phyloP scores from a whole-genome alignment of 2,329 filamentous ascomycete species.

The Didymosphaeria variabile region DNA sequence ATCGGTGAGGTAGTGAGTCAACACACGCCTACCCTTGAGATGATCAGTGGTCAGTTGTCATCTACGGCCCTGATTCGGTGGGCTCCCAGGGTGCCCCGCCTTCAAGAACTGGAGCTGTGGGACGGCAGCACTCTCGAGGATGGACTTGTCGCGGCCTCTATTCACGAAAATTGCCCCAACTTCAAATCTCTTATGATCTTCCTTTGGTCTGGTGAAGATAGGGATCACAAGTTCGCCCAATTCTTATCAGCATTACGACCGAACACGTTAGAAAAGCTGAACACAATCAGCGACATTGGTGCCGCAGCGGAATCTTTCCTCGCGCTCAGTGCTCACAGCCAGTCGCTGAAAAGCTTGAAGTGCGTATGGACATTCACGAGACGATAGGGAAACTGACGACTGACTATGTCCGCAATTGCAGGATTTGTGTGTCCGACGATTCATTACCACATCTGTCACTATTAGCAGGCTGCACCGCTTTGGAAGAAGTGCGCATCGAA shows the following conservation, averaged over 20 bases:
- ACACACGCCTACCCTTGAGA: conserved; percentile 64
- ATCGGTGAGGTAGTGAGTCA: conserved; percentile 61
- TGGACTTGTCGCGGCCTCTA: conserved; percentile 61
- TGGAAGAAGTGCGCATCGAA: conserved; percentile 61
- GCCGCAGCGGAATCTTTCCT: conserved; percentile 65
- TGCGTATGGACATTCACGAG: not conserved
- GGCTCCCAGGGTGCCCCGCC: conserved; percentile 65
- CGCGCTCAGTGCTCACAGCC: conserved; percentile 61
- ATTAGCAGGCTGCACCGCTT: conserved; percentile 58
- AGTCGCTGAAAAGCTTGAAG: conserved; percentile 59
- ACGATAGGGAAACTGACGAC: not conserved
- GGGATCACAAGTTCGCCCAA: conserved; percentile 65
- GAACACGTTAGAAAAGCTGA: conserved; percentile 66
- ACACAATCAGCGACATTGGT: conserved; percentile 64
- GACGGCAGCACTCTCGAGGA: conserved; percentile 68
- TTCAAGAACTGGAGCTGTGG: conserved; percentile 68
- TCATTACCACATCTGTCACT: conserved; percentile 60
- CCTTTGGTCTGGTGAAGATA: conserved; percentile 51
- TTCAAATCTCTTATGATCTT: conserved; percentile 69
- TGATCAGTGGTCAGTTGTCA: conserved; percentile 65
- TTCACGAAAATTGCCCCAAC: conserved; percentile 66
- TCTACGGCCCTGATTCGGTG: conserved; percentile 64
- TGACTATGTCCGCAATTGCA: conserved; percentile 20
- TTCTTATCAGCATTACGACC: conserved; percentile 66
- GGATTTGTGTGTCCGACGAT: conserved; percentile 60